These are phyloP conservation scores for Candida silvicultrix DNA, from an alignment of 805 yeast species.

Conservation along the genomic window DNA sequence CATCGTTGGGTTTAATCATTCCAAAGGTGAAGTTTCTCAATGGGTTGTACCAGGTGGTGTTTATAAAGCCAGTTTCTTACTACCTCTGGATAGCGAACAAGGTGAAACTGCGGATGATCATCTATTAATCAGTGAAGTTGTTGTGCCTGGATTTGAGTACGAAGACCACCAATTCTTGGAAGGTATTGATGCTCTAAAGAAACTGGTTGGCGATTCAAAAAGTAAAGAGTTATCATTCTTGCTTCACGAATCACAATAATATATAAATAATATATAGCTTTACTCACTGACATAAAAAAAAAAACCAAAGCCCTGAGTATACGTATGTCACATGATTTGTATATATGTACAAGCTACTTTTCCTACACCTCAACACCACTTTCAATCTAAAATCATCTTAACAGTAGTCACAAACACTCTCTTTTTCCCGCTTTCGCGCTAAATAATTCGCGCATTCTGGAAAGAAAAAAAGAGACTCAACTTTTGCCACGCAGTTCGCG, in stretches of 20 bases:
- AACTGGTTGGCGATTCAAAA: constrained; percentile 31
- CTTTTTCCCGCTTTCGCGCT: too few relatives aligned
- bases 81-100: constrained; percentile 26
- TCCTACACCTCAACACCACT: too few relatives aligned
- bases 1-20: constrained; percentile 44
- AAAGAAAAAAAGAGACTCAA: too few relatives aligned
- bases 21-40: constrained; percentile 43
- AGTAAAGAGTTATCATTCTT: constrained; percentile 33
- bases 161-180: constrained; percentile 43
- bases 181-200: constrained; percentile 24
- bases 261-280: not conserved
- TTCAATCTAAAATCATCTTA: too few relatives aligned
- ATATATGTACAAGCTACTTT: too few relatives aligned
- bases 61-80: constrained; percentile 47
- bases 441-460: too few relatives aligned
- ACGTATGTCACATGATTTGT: not conserved
- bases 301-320: not conserved
- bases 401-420: too few relatives aligned
- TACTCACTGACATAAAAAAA: not conserved
- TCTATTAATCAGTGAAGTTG: constrained; percentile 48
- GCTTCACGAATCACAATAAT: constrained; percentile 17
- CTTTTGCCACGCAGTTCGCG: not conserved
- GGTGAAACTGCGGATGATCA: constrained; percentile 31
- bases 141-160: constrained; percentile 57
- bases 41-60: constrained; percentile 63